These are phyloP conservation scores for Rusavskia elegans DNA, from an alignment of 495 filamentous ascomycete species.

Conservation along the genomic window DNA sequence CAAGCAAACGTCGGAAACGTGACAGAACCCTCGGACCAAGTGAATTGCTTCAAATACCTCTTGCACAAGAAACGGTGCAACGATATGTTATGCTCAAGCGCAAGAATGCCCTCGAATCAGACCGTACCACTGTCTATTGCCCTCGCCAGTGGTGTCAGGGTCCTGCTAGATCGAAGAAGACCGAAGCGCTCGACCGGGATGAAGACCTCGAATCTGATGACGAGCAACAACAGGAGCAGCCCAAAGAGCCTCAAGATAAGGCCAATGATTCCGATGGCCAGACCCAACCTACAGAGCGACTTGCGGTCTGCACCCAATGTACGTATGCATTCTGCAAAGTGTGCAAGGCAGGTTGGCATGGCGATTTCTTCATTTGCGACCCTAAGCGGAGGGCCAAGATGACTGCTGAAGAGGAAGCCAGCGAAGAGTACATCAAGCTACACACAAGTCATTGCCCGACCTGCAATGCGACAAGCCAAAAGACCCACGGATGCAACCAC, in stretches of 20 bases:
- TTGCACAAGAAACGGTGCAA: conserved; percentile 56
- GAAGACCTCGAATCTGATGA: conserved; percentile 24
- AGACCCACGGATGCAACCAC: conserved; percentile 91
- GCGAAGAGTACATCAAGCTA: conserved; percentile 58
- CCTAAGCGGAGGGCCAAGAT: conserved; percentile 46
- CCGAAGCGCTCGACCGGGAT: conserved; percentile 32
- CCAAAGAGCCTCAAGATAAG: conserved; percentile 4
- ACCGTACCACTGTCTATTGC: conserved; percentile 87
- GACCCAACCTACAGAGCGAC: conserved; percentile 34
- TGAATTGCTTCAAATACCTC: conserved; percentile 74
- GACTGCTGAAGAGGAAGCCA: conserved; percentile 69
- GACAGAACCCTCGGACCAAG: conserved; percentile 61
- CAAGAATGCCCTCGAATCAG: conserved; percentile 78
- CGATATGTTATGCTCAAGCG: conserved; percentile 81
- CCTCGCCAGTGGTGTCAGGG: conserved; percentile 89
- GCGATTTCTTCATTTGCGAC: conserved; percentile 52
- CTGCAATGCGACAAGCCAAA: conserved; percentile 71
- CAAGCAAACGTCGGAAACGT: conserved; percentile 27
- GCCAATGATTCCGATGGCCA: conserved; percentile 22
- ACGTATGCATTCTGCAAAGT: conserved; percentile 77
- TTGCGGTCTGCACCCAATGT: conserved; percentile 81
- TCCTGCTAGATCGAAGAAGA: conserved; percentile 65
- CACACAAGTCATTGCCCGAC: conserved; percentile 87
- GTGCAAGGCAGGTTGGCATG: conserved; percentile 73
- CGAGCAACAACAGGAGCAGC: neutral